Base-by-base conservation (phyloP, 345 rosid genomes). In the Salix koriyanagi region DNA sequence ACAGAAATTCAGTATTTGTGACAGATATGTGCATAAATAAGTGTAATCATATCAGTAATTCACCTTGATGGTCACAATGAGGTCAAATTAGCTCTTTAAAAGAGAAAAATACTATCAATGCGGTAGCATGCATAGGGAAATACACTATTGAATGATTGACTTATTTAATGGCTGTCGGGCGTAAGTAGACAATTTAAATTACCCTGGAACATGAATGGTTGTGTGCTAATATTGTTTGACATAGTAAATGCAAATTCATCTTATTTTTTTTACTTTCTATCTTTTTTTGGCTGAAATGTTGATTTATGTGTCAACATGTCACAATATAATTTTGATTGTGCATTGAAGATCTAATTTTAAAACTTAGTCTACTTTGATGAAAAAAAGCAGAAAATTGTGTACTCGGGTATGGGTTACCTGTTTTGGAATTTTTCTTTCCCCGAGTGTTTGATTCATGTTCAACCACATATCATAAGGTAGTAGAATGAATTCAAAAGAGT, bases 1-100 rank as follows among this genome's bases (percentile, higher is more conserved):
- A n/a, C n/a, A n/a, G n/a, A n/a, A n/a, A n/a, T n/a, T n/a, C n/a
- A n/a, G n/a, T n/a, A n/a, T n/a, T n/a, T n/a, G n/a, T n/a, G n/a
- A n/a, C n/a, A n/a, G n/a, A n/a, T 69, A 67, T 34, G 65, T 37
- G 73, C 62, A 70, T 70, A 21, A 67, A 48, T 44, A 61, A 32
- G 54, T 25, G 4, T 28, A 65, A 65, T 73, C 11, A 42, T 75
- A 67, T 48, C 32, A 64, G 23, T 14, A 72, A 21, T 44, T 3
- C 34, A 72, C 65, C 32, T 72, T 36, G 62, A 73, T 37, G 37
- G 30, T n/a, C n/a, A 12, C 67, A 65, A 65, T 19, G 21, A 39
- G 26, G 26, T 74, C 26, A 52, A 23, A 44, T 30, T 21, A 26
- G 65, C 16, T 19, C 30, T 5, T 42, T 36, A 6, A 7, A 41